Base-by-base conservation (phyloP, 2,329 filamentous ascomycete genomes). In the Ascochyta pisi region DNA sequence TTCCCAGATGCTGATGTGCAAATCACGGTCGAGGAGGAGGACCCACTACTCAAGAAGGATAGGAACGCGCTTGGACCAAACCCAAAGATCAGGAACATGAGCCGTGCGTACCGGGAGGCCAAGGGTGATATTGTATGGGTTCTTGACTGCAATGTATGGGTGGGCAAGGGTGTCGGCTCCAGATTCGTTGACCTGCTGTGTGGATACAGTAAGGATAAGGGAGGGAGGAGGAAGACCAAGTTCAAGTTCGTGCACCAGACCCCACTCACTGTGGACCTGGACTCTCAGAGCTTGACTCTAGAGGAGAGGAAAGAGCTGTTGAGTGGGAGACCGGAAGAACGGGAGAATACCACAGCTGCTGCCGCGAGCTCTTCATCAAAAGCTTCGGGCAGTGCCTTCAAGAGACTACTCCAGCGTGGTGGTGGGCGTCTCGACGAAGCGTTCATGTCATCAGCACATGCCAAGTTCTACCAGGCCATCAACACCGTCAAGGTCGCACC, bases 41-140 rank as follows among this genome's bases (percentile, higher is more conserved):
- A 96, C 71, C 86, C 89, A 0, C 75, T 86, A 27, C 79, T 96
- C 8, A 83, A 86, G 49, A 83, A 82, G 27, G 67, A 79, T 29
- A 75, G 77, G 10, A 82, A 82, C 49, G 67, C 69, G 53, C 82
- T 98, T 53, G 96, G 96, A 0, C 95, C 95, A 1, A 99, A 99
- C 70, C 95, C 95, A n/a, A 99, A 99, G 80, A 96, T 99, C 66
- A 84, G 95, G 46, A 99, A 99, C 74, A 91, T 98, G 82, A 97
- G 93, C 73, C 86, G 92, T 39, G 93, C 92, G 2, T 99, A 97
- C 72, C 82, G 92, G 26, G 93, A 98, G 71, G 91, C 92, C 1
- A 68, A 89, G 61, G 89, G 90, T 1, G 92, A 97, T 70, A 83
- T 98, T 24, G 83, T 99, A 22, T 99, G 95, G 95, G 88, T 97